These are phyloP conservation scores for Termitomyces sp. DNA, from an alignment of 768 basidiomycete genomes.

Conservation along the genomic window DNA sequence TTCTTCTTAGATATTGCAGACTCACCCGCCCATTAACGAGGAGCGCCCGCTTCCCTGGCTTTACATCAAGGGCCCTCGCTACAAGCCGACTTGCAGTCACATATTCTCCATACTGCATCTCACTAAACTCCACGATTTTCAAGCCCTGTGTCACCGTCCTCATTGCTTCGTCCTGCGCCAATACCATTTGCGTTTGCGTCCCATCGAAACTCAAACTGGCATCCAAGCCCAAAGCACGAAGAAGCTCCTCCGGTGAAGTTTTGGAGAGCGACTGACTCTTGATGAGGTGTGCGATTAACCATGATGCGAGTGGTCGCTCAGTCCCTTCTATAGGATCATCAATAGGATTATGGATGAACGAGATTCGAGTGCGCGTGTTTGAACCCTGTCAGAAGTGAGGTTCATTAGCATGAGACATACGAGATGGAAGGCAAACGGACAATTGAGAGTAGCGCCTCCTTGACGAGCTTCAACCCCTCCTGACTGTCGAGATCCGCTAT, in stretches of 20 bases:
- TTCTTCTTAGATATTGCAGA: background rate
- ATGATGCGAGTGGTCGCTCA: slow-evolving; percentile 29
- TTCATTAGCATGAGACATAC: background rate
- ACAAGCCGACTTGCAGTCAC: slow-evolving; percentile 41
- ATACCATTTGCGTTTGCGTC: slow-evolving; percentile 26
- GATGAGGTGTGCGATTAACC: slow-evolving; percentile 46
- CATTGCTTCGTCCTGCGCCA: slow-evolving; percentile 26
- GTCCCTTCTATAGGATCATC: slow-evolving; percentile 10
- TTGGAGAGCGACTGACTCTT: slow-evolving; percentile 32
- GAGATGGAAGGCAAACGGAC: slow-evolving; percentile 32
- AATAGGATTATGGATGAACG: slow-evolving; percentile 72
- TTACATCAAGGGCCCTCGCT: slow-evolving; percentile 49
- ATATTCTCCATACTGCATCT: slow-evolving; percentile 34
- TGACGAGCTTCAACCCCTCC: slow-evolving; percentile 52
- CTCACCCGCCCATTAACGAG: slow-evolving; percentile 8
- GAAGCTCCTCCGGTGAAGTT: slow-evolving; percentile 30
- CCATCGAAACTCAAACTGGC: slow-evolving; percentile 22
- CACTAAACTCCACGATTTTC: slow-evolving; percentile 24
- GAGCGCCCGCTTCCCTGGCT: slow-evolving; percentile 49
- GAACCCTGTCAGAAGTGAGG: slow-evolving; percentile 27
- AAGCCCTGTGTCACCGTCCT: slow-evolving; percentile 29
- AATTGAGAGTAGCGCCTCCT: slow-evolving; percentile 58
- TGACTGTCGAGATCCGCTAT: slow-evolving; percentile 73
- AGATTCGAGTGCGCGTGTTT: slow-evolving; percentile 49
- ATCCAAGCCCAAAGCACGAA: slow-evolving; percentile 31